Base-by-base conservation (phyloP, 371 early-diverging fungal species). In the Batkoa obscura region DNA sequence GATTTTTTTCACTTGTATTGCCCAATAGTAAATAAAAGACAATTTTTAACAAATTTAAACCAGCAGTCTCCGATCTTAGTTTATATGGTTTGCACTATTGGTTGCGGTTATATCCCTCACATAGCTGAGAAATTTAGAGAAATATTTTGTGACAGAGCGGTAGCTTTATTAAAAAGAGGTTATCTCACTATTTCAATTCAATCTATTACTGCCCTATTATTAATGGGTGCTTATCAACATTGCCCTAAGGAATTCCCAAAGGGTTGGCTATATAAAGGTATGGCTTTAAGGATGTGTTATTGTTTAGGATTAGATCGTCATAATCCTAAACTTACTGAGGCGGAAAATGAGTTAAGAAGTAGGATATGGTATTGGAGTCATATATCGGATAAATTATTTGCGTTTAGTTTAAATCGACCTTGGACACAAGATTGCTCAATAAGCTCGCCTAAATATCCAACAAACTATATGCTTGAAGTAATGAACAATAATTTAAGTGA, bases 241-340 rank as follows among this genome's bases (percentile, higher is more conserved):
- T 8, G 13, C 13, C 41, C 41, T 39, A 39, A 39, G 41, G 13
- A 13, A 8, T 39, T 39, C 41, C 8, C 5, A 39, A 39, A 39
- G 41, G 41, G 41, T 39, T 39, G 5, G 8, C 13, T 39, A 5
- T 8, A 39, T 39, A 8, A 8, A 39, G 41, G 41, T 39, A 8
- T 39, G 55, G 81, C 86, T 43, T 42, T 39, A 39, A 5, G 41
- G 5, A 39, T 39, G 41, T 5, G 41, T 39, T 39, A 39, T 13
- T 39, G 41, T 39, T 39, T 39, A 39, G 41, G 41, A 8, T 39
- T 39, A 13, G 41, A 39, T 13, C 53, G 53, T 5, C 41, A 39
- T 39, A 13, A 39, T 39, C 41, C 41, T 13, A 39, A 39, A 39
- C 41, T 13, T 39, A 49, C 35, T 23, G 39, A 53, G 15, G 38